These are phyloP conservation scores for Triticum urartu DNA, from an alignment of 176 grass and related monocot genomes.

Conservation along the genomic window DNA sequence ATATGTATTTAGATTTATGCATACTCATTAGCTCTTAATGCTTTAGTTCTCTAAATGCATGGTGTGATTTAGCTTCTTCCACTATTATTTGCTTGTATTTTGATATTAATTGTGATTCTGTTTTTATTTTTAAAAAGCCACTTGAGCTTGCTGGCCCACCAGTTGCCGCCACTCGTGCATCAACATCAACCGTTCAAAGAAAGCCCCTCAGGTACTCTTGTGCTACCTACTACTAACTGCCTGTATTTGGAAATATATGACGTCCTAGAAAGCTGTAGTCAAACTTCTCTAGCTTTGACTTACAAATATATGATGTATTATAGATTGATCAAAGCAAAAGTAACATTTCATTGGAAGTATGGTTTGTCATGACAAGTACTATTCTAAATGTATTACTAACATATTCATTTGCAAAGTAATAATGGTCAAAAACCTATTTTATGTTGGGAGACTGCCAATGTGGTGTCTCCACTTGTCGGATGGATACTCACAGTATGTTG, in stretches of 20 bases:
- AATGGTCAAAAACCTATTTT: not conserved
- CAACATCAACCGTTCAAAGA: conserved; percentile 47
- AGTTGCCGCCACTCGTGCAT: conserved; percentile 19
- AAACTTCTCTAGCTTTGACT: no score
- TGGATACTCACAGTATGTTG: not conserved
- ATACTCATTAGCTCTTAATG: not conserved
- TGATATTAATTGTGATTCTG: conserved; percentile 11
- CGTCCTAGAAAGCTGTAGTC: not conserved
- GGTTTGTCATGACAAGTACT: not conserved
- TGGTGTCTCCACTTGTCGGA: not conserved
- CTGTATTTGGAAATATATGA: not conserved
- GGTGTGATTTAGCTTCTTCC: not conserved
- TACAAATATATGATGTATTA: not conserved
- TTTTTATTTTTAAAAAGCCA: conserved; percentile 43
- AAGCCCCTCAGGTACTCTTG: conserved; percentile 62
- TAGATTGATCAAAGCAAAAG: not conserved
- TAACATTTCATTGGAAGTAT: not conserved
- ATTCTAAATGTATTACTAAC: not conserved
- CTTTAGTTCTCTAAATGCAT: not conserved
- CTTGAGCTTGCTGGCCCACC: conserved; percentile 57
- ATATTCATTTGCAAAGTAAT: not conserved
- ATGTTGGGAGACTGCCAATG: not conserved
- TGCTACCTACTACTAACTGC: not conserved
- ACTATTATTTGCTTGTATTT: conserved; percentile 3
- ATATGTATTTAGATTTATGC: conserved; percentile 12